Percentiles rank a stretch among this genome's conserved stretches.
phyloP scores from a whole-genome alignment of 139 green algal genomes.

The Volvox africanus region DNA sequence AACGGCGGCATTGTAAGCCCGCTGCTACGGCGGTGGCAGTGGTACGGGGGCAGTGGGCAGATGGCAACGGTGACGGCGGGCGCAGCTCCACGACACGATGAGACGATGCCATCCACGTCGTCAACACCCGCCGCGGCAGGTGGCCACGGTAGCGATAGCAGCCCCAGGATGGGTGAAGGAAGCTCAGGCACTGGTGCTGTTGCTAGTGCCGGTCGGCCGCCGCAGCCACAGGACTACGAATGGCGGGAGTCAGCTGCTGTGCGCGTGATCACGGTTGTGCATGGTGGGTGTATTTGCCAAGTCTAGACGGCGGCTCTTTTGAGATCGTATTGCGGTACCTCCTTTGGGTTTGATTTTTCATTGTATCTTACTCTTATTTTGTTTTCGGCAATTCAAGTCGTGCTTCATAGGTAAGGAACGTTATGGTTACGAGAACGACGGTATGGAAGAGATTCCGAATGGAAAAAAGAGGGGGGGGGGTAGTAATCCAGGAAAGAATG shows the following conservation, averaged over 20 bases:
- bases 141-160: not conserved
- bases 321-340: too few relatives aligned
- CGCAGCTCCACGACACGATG: not conserved
- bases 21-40: not conserved
- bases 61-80: not conserved
- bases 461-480: too few relatives aligned
- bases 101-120: not conserved
- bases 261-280: not conserved
- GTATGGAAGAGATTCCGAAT: too few relatives aligned
- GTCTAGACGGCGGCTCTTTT: too few relatives aligned
- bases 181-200: not conserved
- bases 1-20: not conserved
- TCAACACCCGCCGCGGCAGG: not conserved
- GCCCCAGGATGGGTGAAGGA: not conserved
- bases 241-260: conserved; percentile 19
- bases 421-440: too few relatives aligned
- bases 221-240: not conserved
- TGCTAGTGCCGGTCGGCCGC: not conserved
- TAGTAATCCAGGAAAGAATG: too few relatives aligned
- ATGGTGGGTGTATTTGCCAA: not conserved
- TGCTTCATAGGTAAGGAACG: too few relatives aligned
- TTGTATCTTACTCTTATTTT: too few relatives aligned
- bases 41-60: not conserved
- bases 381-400: not conserved
- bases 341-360: too few relatives aligned